Evolutionary conservation across 371 early-diverging fungal genomes (phyloP), one percentile per base, ranked within the genome.

Genomic region (Umbelopsis sp.): DNA sequence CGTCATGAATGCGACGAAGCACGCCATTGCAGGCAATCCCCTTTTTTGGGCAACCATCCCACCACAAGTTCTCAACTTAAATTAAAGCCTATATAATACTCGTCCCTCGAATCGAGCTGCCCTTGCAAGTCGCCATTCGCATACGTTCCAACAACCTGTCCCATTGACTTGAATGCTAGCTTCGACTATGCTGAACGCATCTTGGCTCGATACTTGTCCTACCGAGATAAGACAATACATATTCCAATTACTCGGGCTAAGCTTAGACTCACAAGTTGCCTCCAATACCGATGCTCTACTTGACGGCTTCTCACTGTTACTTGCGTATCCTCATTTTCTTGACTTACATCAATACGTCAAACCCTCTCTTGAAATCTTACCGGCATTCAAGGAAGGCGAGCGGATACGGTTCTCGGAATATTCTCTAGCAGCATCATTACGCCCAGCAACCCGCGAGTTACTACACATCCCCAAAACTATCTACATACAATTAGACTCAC

Each of bases 1-100:
- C 57, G 57, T n/a, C 57, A 57, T 57, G 57, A 57, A 35, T 0
- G 18, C 37, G 35, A 8, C 35, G 35, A 57, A 57, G 57, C 57
- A 57, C 57, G 57, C 57, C 48, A 57, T 35, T 16, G 12, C 3
- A 37, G 1, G 3, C 35, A 5, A 57, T 18, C 18, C 29, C 57
- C 57, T 25, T 57, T 25, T 57, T 35, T 57, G 57, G 57, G 16
- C 12, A 41, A 10, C 41, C 41, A 35, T 29, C 29, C 14, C n/a
- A 16, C 25, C 35, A 9, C 57, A 32, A 3, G 6, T 35, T 35
- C 4, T 3, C 32, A 37, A 35, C 14, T 35, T 6, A 0, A 41
- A 10, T 41, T 41, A 7, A 7, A 41, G 41, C 41, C 41, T 41
- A 7, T 41, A 41, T 41, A 41, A 10, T 1, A 41, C 41, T 12